Evolutionary conservation across 1,139 yeast species (phyloP).

Genomic region (Taiozyma sp.): DNA sequence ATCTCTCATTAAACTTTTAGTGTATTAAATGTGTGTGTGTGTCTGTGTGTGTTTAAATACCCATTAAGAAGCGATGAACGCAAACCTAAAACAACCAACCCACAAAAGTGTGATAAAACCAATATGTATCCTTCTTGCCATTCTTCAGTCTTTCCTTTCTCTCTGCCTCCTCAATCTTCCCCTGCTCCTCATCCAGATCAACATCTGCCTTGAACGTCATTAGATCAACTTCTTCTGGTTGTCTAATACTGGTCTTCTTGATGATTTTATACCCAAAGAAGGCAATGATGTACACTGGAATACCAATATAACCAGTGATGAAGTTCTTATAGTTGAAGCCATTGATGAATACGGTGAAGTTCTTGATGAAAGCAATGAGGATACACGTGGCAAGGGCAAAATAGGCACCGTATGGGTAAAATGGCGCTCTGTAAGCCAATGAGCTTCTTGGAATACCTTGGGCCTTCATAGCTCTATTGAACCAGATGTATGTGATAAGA

Average conservation of each 20-base stretch:
- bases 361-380: conserved; percentile 57
- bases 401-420: conserved; percentile 61
- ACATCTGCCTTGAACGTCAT: conserved; percentile 59
- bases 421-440: conserved; percentile 56
- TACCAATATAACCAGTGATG: conserved; percentile 72
- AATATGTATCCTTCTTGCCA: conserved; percentile 29
- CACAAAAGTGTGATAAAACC: conserved; percentile 42
- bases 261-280: conserved; percentile 53
- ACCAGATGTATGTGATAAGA: conserved; percentile 54
- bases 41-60: too few species aligned
- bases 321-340: conserved; percentile 53
- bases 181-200: conserved; percentile 61
- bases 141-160: conserved; percentile 38
- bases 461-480: conserved; percentile 58
- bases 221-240: conserved; percentile 57
- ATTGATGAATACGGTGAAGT: conserved; percentile 62
- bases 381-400: conserved; percentile 50
- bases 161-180: conserved; percentile 33
- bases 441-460: conserved; percentile 47
- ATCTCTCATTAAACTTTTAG: too few species aligned
- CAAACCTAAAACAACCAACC: conserved; percentile 3
- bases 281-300: conserved; percentile 56
- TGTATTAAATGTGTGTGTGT: too few species aligned
- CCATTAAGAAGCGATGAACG: not conserved
- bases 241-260: conserved; percentile 45